These are phyloP conservation scores for Circinella umbellata DNA, from an alignment of 371 early-diverging fungal genomes.

Conservation along the genomic window DNA sequence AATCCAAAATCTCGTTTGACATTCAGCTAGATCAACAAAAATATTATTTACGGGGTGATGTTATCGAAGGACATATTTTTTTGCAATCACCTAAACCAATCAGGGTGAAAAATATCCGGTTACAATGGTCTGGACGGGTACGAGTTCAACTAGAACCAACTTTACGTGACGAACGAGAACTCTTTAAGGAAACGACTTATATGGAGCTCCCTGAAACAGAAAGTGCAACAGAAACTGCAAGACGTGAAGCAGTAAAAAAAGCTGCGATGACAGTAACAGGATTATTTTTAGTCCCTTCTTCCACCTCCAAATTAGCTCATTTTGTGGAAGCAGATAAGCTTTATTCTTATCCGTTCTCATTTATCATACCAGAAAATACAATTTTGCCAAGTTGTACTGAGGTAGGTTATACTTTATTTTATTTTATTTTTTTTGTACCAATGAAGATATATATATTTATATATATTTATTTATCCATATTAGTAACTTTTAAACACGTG, in stretches of 20 bases:
- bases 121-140: slow-evolving; percentile 19
- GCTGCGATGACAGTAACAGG: not conserved
- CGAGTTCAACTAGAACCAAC: slow-evolving; percentile 15
- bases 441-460: too few relatives aligned
- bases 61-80: slow-evolving; percentile 10
- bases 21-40: slow-evolving; percentile 19
- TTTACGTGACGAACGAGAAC: slow-evolving; percentile 19
- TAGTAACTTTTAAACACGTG: too few relatives aligned
- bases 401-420: slow-evolving; percentile 15
- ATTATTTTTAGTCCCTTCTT: slow-evolving; percentile 3
- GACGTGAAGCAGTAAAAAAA: not conserved
- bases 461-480: too few relatives aligned
- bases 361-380: slow-evolving; percentile 22
- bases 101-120: slow-evolving; percentile 15
- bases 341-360: slow-evolving; percentile 27
- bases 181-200: slow-evolving; percentile 13
- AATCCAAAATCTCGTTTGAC: slow-evolving; percentile 10
- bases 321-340: slow-evolving; percentile 22
- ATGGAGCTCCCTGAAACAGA: slow-evolving; percentile 13
- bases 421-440: too few relatives aligned
- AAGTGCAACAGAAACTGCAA: not conserved
- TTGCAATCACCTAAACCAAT: slow-evolving; percentile 19
- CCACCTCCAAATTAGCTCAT: not conserved
- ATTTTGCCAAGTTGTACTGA: slow-evolving; percentile 34
- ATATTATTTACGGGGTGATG: slow-evolving; percentile 27